These are phyloP conservation scores for Isoetes taiwanensis DNA, from an alignment of 75 land plant species.

Conservation along the genomic window DNA sequence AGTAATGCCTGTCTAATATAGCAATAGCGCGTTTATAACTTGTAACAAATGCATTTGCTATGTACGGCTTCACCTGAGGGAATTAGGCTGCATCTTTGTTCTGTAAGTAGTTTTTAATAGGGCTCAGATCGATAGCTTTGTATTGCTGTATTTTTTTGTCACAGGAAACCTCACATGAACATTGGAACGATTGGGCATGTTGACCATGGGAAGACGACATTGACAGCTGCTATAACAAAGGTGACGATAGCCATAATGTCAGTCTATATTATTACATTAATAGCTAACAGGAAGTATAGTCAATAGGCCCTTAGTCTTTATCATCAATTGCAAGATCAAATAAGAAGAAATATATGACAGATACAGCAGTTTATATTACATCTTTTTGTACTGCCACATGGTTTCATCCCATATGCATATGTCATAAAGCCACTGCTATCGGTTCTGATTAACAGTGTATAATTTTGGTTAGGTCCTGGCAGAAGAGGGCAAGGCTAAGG, in stretches of 20 bases:
- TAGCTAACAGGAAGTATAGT: neutral
- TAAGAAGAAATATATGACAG: neutral
- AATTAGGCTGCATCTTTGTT: neutral
- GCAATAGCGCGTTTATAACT: neutral
- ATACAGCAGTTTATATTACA: neutral
- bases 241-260: no score
- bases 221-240: constrained; percentile 94
- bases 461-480: constrained; percentile 56
- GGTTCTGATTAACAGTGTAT: no score
- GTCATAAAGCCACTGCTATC: no score
- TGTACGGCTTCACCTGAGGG: neutral
- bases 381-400: neutral
- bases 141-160: constrained; percentile 2
- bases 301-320: neutral
- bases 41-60: neutral
- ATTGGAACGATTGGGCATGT: constrained; percentile 97
- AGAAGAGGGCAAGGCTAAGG: constrained; percentile 88
- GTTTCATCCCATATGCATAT: neutral
- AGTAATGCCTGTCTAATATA: neutral
- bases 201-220: constrained; percentile 95
- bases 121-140: neutral
- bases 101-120: neutral
- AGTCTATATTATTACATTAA: no score
- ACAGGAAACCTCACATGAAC: constrained; percentile 92
- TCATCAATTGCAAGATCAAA: neutral